Base-by-base conservation (phyloP, 257 asterid species). In the Solanum chmielewskii region DNA sequence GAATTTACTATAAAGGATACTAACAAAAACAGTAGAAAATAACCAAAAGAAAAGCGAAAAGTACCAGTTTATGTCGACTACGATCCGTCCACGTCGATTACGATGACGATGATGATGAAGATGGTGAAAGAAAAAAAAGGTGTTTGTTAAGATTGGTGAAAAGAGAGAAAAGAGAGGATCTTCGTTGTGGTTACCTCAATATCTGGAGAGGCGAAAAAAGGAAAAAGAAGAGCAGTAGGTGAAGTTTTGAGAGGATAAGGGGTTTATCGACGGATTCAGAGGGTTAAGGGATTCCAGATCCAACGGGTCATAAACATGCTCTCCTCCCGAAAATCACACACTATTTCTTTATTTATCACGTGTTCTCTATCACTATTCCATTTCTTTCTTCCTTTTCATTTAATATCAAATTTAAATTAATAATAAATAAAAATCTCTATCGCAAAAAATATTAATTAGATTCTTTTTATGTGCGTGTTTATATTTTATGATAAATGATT, bases 161-260 rank as follows among this genome's bases (percentile, higher is more conserved):
- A 83, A 83, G 52, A 89, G 90, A 90, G 83, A 21, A 83, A 83
- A 83, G 62, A 89, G 91, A 90, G 80, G 80, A 83, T 89, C 64
- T 84, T 42, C 18, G n/a, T 85, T 59, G 3, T 83, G n/a, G 11
- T 21, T 60, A 29, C 84, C 84, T 45, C 64, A 78, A 49, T 78
- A 45, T 27, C 25, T 78, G 84, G 84, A 78, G 84, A 45, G 69
- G 75, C 52, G 60, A 73, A 44, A 33, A 86, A 44, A 33, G 52
- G 91, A 49, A 75, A 42, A 86, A 9, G 15, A 3, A 15, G 16
- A 16, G 66, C 27, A 78, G 84, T 45, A 81, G 92, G 91, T 85
- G 94, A 87, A 59, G 91, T 77, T 83, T 69, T 88, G 93, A 93
- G 90, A 92, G 92, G 87, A 82, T 75, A 88, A 91, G 94, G 92